Conservation (phyloP, 768 basidiomycete genomes). For the Atractiella rhizophila region DNA sequence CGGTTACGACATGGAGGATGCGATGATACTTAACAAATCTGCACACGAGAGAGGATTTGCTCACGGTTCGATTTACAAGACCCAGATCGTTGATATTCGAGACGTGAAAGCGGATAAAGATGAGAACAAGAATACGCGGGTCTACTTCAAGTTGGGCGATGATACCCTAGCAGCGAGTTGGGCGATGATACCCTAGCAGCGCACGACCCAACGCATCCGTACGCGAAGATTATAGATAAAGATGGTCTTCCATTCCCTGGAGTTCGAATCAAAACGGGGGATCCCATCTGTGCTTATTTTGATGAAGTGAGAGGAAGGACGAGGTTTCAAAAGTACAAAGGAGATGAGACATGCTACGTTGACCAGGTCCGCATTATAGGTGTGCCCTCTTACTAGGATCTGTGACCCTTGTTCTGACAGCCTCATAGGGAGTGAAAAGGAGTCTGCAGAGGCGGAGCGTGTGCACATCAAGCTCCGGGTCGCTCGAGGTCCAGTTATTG, state of each 20-base stretch:
- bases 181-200: slow-evolving; percentile 27
- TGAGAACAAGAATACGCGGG: slow-evolving; percentile 44
- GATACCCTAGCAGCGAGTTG: slow-evolving; percentile 24
- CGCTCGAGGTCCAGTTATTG: slow-evolving; percentile 83
- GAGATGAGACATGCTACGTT: slow-evolving; percentile 68
- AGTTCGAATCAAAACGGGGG: slow-evolving; percentile 39
- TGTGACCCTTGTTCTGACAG: neutral
- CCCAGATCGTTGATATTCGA: slow-evolving; percentile 68
- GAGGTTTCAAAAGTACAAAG: slow-evolving; percentile 77
- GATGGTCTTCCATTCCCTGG: slow-evolving; percentile 76
- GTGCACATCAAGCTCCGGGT: slow-evolving; percentile 80
- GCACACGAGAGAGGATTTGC: slow-evolving; percentile 93
- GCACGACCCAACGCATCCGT: too few species aligned
- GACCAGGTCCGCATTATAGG: slow-evolving; percentile 80
- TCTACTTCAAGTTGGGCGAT: slow-evolving; percentile 39
- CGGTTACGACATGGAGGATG: slow-evolving; percentile 99
- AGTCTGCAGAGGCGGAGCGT: slow-evolving; percentile 70
- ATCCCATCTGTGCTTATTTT: slow-evolving; percentile 59
- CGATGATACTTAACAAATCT: slow-evolving; percentile 98
- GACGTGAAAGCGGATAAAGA: slow-evolving; percentile 38
- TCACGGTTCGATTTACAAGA: slow-evolving; percentile 90
- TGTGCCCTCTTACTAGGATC: slow-evolving; percentile 20
- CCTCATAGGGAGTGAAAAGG: slow-evolving; percentile 47
- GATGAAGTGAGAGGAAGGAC: slow-evolving; percentile 66
- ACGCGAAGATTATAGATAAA: slow-evolving; percentile 37